phyloP scores from a whole-genome alignment of 1,284 basidiomycete species.

The Cryptococcus neoformans region DNA sequence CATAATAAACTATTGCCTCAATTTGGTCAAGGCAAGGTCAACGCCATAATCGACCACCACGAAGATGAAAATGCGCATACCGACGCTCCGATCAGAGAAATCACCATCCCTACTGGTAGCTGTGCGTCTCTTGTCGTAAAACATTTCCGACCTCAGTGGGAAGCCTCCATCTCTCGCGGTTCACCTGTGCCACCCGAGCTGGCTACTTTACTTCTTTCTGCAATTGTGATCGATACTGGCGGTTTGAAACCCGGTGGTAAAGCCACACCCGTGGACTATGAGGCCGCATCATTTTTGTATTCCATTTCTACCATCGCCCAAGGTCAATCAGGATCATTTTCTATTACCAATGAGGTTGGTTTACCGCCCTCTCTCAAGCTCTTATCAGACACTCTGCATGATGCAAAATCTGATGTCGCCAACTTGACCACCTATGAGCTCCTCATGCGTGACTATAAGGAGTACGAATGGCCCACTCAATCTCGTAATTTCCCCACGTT shows the following conservation, averaged over 20 bases:
- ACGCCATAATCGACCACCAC: slow-evolving; percentile 90
- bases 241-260: slow-evolving; percentile 73
- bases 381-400: slow-evolving; percentile 56
- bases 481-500: slow-evolving; percentile 33
- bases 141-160: slow-evolving; percentile 52
- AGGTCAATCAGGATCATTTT: slow-evolving; percentile 2
- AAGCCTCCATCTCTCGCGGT: slow-evolving; percentile 19
- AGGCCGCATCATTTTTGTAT: slow-evolving; percentile 60
- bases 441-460: slow-evolving; percentile 88
- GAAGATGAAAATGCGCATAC: slow-evolving; percentile 72
- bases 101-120: slow-evolving; percentile 64
- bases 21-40: slow-evolving; percentile 58
- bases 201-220: slow-evolving; percentile 71
- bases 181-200: slow-evolving; percentile 55
- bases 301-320: slow-evolving; percentile 33
- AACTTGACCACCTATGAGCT: slow-evolving; percentile 71
- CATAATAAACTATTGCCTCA: slow-evolving; percentile 70
- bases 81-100: slow-evolving; percentile 62
- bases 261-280: slow-evolving; percentile 61
- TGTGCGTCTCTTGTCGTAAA: slow-evolving; percentile 71
- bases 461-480: slow-evolving; percentile 59
- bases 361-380: slow-evolving; percentile 30
- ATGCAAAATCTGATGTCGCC: slow-evolving; percentile 67
- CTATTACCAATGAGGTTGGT: not conserved
- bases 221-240: slow-evolving; percentile 78